Conservation (phyloP, 768 basidiomycete species). For the Amyloporia xantha region DNA sequence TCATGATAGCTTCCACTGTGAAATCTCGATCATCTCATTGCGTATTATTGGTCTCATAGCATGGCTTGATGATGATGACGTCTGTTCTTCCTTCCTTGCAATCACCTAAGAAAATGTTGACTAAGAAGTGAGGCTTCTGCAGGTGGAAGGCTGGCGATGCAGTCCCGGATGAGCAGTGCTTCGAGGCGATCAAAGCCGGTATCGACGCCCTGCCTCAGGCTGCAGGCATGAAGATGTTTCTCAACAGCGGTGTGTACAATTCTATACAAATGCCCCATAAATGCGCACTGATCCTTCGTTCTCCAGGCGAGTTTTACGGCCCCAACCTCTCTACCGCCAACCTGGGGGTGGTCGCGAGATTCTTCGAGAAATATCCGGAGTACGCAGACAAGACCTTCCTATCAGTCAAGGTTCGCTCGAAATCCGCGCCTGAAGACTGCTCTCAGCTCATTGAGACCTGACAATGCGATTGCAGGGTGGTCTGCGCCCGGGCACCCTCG, state of each 20-base stretch:
- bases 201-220: slow-evolving; percentile 36
- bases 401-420: slow-evolving; percentile 46
- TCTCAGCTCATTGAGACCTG: no score
- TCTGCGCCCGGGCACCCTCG: no score
- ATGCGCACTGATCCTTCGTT: background rate
- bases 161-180: slow-evolving; percentile 51
- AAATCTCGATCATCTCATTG: background rate
- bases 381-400: slow-evolving; percentile 41
- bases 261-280: slow-evolving; percentile 21
- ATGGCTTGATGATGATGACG: slow-evolving; percentile 58
- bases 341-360: slow-evolving; percentile 41
- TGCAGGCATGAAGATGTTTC: slow-evolving; percentile 42
- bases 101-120: no score
- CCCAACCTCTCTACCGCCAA: slow-evolving; percentile 32
- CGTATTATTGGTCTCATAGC: slow-evolving; percentile 14
- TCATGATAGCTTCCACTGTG: background rate
- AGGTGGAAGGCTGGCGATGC: slow-evolving; percentile 24
- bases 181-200: slow-evolving; percentile 53
- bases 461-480: no score
- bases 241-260: slow-evolving; percentile 40
- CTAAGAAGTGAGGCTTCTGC: no score
- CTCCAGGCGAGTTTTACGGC: slow-evolving; percentile 53
- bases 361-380: slow-evolving; percentile 41
- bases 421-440: no score
- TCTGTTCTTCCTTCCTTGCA: slow-evolving; percentile 18